phyloP scores from a whole-genome alignment of 2,329 filamentous ascomycete genomes.

The Talaromyces sp. region DNA sequence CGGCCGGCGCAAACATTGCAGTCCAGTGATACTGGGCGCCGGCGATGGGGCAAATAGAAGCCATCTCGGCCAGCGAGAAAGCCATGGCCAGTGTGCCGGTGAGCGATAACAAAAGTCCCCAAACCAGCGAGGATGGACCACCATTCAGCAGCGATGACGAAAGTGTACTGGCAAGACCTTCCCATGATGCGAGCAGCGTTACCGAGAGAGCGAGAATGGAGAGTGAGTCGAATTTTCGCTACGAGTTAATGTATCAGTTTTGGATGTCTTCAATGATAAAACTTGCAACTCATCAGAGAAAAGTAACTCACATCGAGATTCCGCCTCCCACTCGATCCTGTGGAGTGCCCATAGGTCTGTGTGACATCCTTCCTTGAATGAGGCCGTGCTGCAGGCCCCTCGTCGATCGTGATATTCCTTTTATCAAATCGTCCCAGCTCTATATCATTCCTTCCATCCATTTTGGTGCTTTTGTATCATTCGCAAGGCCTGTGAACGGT shows the following conservation, averaged over 20 bases:
- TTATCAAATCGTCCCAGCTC: conserved; percentile 15
- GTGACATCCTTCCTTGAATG: neutral
- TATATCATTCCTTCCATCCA: conserved; percentile 11
- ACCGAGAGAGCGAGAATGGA: conserved; percentile 38
- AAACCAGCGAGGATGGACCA: conserved; percentile 34
- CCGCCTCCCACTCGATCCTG: conserved; percentile 24
- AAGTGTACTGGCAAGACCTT: conserved; percentile 27
- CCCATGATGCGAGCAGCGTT: conserved; percentile 40
- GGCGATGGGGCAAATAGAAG: conserved; percentile 35
- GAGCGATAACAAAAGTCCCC: conserved; percentile 32
- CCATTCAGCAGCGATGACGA: conserved; percentile 30
- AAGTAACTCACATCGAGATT: conserved; percentile 21
- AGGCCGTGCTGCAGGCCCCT: neutral
- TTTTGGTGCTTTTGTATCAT: neutral
- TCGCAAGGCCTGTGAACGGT: neutral
- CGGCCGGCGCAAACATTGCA: conserved; percentile 20
- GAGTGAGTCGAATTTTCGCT: conserved; percentile 31
- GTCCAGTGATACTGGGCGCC: conserved; percentile 40
- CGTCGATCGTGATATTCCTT: conserved; percentile 1
- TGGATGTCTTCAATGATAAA: neutral
- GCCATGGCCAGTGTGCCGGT: conserved; percentile 35
- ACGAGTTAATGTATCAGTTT: neutral
- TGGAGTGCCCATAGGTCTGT: conserved; percentile 21
- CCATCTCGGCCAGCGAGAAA: conserved; percentile 37
- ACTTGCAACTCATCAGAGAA: neutral